Evolutionary conservation across 768 basidiomycete genomes (phyloP), one percentile per base, ranked within the genome.

Genomic region (Macrolepiota dolichaula): DNA sequence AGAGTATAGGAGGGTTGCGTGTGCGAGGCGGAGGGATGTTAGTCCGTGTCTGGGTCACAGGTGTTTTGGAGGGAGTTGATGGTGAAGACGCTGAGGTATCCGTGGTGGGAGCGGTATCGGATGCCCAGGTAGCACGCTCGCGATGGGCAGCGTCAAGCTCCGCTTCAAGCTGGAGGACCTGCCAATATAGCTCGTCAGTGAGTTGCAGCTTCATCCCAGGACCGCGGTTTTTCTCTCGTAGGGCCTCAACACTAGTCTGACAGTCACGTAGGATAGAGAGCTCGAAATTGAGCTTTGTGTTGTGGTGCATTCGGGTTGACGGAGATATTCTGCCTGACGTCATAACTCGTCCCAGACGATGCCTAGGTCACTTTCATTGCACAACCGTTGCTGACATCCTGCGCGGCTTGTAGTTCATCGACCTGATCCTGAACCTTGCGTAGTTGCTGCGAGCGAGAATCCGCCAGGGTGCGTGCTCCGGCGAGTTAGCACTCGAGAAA

Each of bases 181-280:
- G 76, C 66, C 82, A 83, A 27, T 86, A 73, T 55, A 90, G 69
- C 40, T 80, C 80, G 19, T 89, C 86, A 38, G 81, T 71, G 1
- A 73, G 74, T 13, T 64, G 66, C 7, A 86, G 72, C 65, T 81
- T 86, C 15, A 74, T 71, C 67, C 91, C 84, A 47, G 92, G 70
- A 0, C 79, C 78, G 5, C 85, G 77, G 63, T 92, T 91, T 72
- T 93, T 88, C 69, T 93, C 92, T 35, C 81, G 77, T 37, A 94
- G 68, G 2, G 92, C 85, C 62, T 91, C 89, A 2, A 89, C 73
- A 64, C 82, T 86, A 6, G 77, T 72, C n/a, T 85, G 76, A 0
- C 81, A 76, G 62, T 85, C 85, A 36, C 82, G 78, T 15, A 90
- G 76, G 11, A 76, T 64, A 5, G 70, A 70, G 17, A 91, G 65